phyloP scores from a whole-genome alignment of 176 grass and related monocot genomes.

The Cenchrus purpureus region DNA sequence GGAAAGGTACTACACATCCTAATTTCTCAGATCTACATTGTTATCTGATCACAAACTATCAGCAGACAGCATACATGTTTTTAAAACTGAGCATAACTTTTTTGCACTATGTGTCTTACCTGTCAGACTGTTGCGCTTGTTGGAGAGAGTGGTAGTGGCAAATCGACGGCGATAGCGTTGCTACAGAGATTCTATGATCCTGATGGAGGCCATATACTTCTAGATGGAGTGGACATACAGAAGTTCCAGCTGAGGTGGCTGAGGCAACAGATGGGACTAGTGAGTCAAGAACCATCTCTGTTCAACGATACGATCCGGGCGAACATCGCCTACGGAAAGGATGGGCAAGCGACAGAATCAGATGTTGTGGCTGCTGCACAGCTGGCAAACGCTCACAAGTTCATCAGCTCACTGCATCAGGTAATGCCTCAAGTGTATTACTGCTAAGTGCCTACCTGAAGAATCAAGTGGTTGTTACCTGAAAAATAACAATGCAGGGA shows the following conservation, averaged over 20 bases:
- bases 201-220: conserved; percentile 56
- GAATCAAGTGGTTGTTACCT: conserved; percentile 7
- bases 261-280: conserved; percentile 77
- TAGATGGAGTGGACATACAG: conserved; percentile 65
- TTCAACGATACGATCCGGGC: conserved; percentile 70
- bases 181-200: conserved; percentile 71
- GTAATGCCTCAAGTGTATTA: conserved; percentile 13
- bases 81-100: background rate
- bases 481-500: conserved; percentile 48
- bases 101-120: conserved; percentile 6
- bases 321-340: conserved; percentile 80
- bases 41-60: background rate
- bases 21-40: background rate
- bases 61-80: background rate
- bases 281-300: conserved; percentile 71
- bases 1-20: conserved; percentile 60
- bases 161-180: conserved; percentile 66
- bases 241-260: conserved; percentile 73
- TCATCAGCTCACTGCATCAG: conserved; percentile 66
- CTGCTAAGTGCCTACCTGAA: background rate
- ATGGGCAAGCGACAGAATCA: conserved; percentile 47
- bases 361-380: conserved; percentile 54
- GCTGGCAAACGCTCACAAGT: conserved; percentile 68
- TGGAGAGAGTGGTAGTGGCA: conserved; percentile 73
- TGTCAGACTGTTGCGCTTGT: conserved; percentile 68